Base-by-base conservation (phyloP, 139 green algal species). In the Bryopsis sp. region DNA sequence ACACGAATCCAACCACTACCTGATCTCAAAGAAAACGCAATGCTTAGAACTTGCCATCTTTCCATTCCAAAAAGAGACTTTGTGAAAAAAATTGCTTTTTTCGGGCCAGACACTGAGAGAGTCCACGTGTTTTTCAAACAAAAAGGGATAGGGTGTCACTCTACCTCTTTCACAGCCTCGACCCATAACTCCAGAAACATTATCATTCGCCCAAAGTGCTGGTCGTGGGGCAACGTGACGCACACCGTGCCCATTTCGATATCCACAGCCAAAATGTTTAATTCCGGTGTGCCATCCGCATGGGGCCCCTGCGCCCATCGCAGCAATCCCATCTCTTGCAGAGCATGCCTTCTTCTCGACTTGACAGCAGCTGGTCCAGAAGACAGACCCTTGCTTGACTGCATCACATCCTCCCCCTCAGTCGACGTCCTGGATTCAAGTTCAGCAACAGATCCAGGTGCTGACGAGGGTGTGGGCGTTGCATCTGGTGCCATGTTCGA, bases 171-270 rank as follows among this genome's bases (percentile, higher is more conserved):
- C n/a, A 54, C 26, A 7, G 62, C 62, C 19, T 54, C 39, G 22
- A 38, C 37, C 62, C 62, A 69, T n/a, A 69, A 36, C 39, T 69
- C 62, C 15, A 36, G 6, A 37, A 69, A 69, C 19, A 69, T 15
- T 38, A 69, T 69, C 19, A 69, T 7, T 39, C 62, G 62, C 4
- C 62, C 62, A 32, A 69, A 35, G 31, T 65, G 11, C 29, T 65
- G 29, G 31, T 65, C 58, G 58, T 65, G 58, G 6, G 58, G 58
- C 3, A 65, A 7, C 15, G 43, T 39, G 31, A 65, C 3, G 43
- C 15, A 39, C 6, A 26, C 58, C 4, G 28, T 39, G 11, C 43
- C 58, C 28, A 65, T 22, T 46, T 65, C 58, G 24, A 65, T 39
- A 39, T 65, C 58, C 3, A 65, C 31, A 15, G 58, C 39, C 6